Percentiles rank a stretch among this genome's conserved stretches.
phyloP scores from a whole-genome alignment of 2,329 filamentous ascomycete species.

The Pseudocercospora crystallina region DNA sequence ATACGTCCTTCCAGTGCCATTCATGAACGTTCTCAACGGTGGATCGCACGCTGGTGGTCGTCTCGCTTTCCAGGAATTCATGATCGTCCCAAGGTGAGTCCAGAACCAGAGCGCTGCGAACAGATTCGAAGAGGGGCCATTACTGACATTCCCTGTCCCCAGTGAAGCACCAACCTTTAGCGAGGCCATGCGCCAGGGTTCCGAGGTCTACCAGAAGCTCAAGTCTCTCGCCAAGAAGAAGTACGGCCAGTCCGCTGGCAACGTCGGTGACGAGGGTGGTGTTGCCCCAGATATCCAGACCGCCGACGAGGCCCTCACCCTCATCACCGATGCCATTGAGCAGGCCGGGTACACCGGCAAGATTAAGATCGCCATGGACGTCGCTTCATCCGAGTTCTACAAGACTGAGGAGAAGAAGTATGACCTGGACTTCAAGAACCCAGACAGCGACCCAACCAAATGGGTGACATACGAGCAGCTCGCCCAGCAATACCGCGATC shows the following conservation, averaged over 20 bases:
- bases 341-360: slow-evolving; percentile 91
- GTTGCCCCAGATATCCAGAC: slow-evolving; percentile 98
- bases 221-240: slow-evolving; percentile 98
- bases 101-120: background rate
- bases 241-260: slow-evolving; percentile 98
- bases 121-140: background rate
- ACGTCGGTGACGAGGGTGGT: slow-evolving; percentile 99
- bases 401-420: slow-evolving; percentile 96
- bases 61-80: slow-evolving; percentile 62
- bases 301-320: slow-evolving; percentile 90
- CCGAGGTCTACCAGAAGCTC: slow-evolving; percentile 97
- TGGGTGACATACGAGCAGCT: slow-evolving; percentile 99
- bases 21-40: slow-evolving; percentile 61
- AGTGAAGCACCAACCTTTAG: slow-evolving; percentile 75
- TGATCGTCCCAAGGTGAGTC: slow-evolving; percentile 52
- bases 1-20: slow-evolving; percentile 58
- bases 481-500: slow-evolving; percentile 77
- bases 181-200: slow-evolving; percentile 92
- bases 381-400: slow-evolving; percentile 99
- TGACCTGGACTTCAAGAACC: slow-evolving; percentile 99
- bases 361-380: slow-evolving; percentile 98
- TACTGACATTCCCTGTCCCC: slow-evolving; percentile 22
- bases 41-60: slow-evolving; percentile 97
- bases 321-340: slow-evolving; percentile 93
- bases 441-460: slow-evolving; percentile 90